A percentile compares a stretch with the other conserved stretches of the same genome.
Evolutionary conservation across 2,329 filamentous ascomycete genomes (phyloP).

Genomic region (Botrytis byssoidea): DNA sequence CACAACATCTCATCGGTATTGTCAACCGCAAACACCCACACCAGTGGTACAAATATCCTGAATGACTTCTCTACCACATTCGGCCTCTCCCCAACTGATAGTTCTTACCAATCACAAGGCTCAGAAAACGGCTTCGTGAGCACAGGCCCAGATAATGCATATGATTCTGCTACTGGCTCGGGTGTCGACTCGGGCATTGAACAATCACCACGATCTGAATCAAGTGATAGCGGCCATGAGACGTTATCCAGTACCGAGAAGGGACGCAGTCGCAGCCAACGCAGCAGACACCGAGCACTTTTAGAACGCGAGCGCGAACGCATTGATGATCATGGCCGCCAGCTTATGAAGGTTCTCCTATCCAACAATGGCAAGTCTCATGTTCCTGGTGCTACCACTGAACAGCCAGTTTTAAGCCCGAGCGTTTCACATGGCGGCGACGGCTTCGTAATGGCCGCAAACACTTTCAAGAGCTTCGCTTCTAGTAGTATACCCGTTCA

Average conservation of each 20-base stretch:
- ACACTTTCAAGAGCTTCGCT: not conserved
- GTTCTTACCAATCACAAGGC: conserved; percentile 5
- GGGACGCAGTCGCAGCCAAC: not conserved
- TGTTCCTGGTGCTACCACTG: not conserved
- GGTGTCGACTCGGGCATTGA: not conserved
- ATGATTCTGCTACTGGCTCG: not conserved
- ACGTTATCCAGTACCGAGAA: not conserved
- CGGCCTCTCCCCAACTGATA: not conserved
- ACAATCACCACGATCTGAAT: not conserved
- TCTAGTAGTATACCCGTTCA: not conserved
- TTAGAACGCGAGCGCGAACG: not conserved
- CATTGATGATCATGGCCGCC: not conserved
- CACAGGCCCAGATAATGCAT: not conserved
- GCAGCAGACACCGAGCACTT: not conserved
- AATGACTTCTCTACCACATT: not conserved
- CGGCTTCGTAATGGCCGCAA: not conserved
- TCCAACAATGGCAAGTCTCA: not conserved
- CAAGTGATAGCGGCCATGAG: not conserved
- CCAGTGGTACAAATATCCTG: not conserved
- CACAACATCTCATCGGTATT: not conserved
- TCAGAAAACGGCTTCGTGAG: not conserved
- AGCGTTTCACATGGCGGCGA: not conserved
- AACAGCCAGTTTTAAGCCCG: not conserved
- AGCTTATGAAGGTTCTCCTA: not conserved
- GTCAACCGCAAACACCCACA: not conserved